Evolutionary conservation across 192 early-diverging fungal genomes (phyloP), one percentile per base, ranked within the genome.

Genomic region (Mycoemilia scoparia): DNA sequence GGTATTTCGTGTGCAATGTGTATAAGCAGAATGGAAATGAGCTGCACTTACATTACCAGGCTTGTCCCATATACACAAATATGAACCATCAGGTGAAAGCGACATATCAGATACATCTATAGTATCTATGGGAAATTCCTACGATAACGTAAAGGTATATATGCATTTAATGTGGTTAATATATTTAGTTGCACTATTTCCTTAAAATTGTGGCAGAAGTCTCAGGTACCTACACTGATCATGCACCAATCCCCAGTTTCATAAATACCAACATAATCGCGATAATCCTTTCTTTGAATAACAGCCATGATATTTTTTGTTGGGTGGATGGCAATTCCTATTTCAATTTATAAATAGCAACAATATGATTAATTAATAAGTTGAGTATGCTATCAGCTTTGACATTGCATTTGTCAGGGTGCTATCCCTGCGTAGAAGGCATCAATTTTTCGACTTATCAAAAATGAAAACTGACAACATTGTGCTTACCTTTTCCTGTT

Each of bases 261-360:
- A 24, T 66, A 66, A 2, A 66, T 39, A 15, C 49, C 57, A 4
- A 66, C 23, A 18, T 36, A 38, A 23, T 66, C 63, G 16, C 38
- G 57, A 35, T 53, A 47, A 27, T 65, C 62, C 35, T 52, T 51
- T n/a, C 62, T 45, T 38, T 65, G 56, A 15, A 43, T 47, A 16
- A 65, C 21, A 21, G 56, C 62, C 45, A 57, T 46, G 27, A 36
- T 56, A 5, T 42, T 21, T 4, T 44, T 46, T 19, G 39, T 40
- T 1, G 56, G 57, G 37, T 52, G 52, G 43, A 60, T 53, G 18
- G 32, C 39, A 8, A 49, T 31, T 13, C 46, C 35, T 4, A 21
- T 21, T 13, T 3, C 23, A 16, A 7, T 12, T 24, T 24, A 8
- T 9, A 9, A 21, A 12, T 34, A 8, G 11, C 23, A 36, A 24